Percentiles rank a stretch among this genome's conserved stretches.
Conservation (phyloP, 179 eudicot genomes). For the Silene vulgaris region DNA sequence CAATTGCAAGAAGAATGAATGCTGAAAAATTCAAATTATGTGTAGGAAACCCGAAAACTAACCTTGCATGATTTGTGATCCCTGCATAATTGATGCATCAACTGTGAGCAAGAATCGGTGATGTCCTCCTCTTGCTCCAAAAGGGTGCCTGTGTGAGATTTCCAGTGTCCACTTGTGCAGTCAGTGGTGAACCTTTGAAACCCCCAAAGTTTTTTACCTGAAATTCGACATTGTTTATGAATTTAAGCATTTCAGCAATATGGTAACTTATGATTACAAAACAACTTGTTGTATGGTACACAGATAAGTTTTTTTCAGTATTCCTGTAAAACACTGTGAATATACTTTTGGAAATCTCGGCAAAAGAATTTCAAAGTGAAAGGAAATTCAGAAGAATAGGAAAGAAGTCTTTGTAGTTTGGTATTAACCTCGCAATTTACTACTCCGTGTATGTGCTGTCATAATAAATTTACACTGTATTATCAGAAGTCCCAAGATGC, state of each 20-base stretch:
- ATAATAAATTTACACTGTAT: neutral
- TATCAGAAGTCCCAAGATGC: neutral
- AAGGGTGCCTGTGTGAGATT: conserved; percentile 46
- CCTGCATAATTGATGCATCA: conserved; percentile 56
- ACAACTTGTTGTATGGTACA: neutral
- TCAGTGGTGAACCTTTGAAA: conserved; percentile 53
- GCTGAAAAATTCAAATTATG: neutral
- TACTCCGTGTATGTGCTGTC: neutral
- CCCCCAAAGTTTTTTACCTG: conserved; percentile 50
- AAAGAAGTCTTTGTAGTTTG: neutral
- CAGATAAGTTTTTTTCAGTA: neutral
- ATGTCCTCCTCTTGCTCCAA: conserved; percentile 57
- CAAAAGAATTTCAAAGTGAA: conserved; percentile 4
- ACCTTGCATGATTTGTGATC: conserved; percentile 61
- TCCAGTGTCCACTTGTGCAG: conserved; percentile 52
- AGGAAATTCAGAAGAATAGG: neutral
- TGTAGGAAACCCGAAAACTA: conserved; percentile 14
- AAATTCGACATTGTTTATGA: conserved; percentile 13
- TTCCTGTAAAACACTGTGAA: neutral
- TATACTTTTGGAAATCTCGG: neutral
- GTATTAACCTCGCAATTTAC: neutral
- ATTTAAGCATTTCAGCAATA: conserved; percentile 12
- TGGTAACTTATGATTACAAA: conserved; percentile 10
- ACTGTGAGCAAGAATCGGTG: conserved; percentile 48
- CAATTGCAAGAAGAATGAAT: neutral